phyloP scores from a whole-genome alignment of 768 basidiomycete species.

The Xerocomus brunneocitrinus region DNA sequence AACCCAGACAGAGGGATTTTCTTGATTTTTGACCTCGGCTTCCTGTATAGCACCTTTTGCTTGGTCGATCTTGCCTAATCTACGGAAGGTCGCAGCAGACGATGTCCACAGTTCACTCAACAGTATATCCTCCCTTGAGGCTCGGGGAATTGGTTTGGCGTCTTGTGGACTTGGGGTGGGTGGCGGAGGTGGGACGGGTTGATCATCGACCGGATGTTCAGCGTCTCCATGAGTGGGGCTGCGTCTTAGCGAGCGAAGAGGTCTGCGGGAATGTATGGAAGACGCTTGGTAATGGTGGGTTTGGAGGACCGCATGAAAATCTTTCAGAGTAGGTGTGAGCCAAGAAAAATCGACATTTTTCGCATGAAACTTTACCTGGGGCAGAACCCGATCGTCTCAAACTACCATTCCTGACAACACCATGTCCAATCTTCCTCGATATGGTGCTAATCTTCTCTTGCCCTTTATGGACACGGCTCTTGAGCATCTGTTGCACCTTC shows the following conservation, averaged over 20 bases:
- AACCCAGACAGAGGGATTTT: conserved; percentile 89
- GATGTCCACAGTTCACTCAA: conserved; percentile 90
- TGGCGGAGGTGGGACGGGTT: conserved; percentile 33
- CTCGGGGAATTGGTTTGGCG: conserved; percentile 31
- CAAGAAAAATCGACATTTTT: not conserved
- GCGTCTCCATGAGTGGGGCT: conserved; percentile 30
- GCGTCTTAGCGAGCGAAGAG: conserved; percentile 47
- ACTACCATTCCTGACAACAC: conserved; percentile 52
- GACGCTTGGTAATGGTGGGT: conserved; percentile 66
- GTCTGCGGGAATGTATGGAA: conserved; percentile 78
- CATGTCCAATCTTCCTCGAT: conserved; percentile 70
- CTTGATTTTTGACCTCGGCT: conserved; percentile 84
- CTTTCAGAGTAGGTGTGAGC: conserved; percentile 31
- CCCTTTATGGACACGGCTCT: conserved; percentile 68
- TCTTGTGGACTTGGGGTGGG: conserved; percentile 34
- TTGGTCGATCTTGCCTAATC: conserved; percentile 87
- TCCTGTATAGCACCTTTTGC: conserved; percentile 90
- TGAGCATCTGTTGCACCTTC: conserved; percentile 73
- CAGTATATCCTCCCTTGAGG: conserved; percentile 58
- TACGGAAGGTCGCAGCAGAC: conserved; percentile 89
- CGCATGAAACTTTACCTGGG: conserved; percentile 47
- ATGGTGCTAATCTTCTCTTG: conserved; percentile 71
- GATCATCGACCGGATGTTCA: conserved; percentile 31
- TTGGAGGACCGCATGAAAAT: conserved; percentile 63
- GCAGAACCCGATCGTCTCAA: conserved; percentile 62